phyloP scores from a whole-genome alignment of 257 asterid genomes.

The Cynanchum wilfordii region DNA sequence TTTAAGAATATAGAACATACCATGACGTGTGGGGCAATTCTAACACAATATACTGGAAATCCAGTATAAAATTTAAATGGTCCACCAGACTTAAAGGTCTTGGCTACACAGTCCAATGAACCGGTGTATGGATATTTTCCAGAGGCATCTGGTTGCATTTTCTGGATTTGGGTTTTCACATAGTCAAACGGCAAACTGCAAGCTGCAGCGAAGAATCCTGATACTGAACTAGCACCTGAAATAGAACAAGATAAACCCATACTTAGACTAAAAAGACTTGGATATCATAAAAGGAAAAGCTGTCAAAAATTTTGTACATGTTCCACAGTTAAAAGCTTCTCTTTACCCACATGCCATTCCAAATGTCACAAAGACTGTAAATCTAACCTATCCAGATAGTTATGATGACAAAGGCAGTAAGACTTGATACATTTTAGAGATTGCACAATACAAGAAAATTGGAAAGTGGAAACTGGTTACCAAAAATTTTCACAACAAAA shows the following conservation, averaged over 20 bases:
- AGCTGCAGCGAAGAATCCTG: constrained; percentile 90
- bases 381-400: neutral
- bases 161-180: constrained; percentile 92
- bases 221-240: constrained; percentile 79
- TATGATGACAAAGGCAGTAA: neutral
- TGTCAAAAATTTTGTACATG: neutral
- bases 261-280: neutral
- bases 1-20: constrained; percentile 39
- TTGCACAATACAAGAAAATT: neutral
- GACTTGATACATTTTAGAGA: neutral
- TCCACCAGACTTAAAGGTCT: constrained; percentile 78
- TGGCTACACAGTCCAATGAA: constrained; percentile 67
- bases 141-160: constrained; percentile 86
- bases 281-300: neutral
- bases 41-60: constrained; percentile 85
- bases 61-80: constrained; percentile 89
- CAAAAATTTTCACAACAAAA: neutral
- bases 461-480: neutral
- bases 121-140: constrained; percentile 88
- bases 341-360: neutral
- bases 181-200: constrained; percentile 95
- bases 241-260: constrained; percentile 5
- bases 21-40: constrained; percentile 99
- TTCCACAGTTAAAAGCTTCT: neutral
- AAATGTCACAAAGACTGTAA: neutral